Evolutionary conservation across 495 filamentous ascomycete species (phyloP).

Genomic region (Ramalina peruviana): DNA sequence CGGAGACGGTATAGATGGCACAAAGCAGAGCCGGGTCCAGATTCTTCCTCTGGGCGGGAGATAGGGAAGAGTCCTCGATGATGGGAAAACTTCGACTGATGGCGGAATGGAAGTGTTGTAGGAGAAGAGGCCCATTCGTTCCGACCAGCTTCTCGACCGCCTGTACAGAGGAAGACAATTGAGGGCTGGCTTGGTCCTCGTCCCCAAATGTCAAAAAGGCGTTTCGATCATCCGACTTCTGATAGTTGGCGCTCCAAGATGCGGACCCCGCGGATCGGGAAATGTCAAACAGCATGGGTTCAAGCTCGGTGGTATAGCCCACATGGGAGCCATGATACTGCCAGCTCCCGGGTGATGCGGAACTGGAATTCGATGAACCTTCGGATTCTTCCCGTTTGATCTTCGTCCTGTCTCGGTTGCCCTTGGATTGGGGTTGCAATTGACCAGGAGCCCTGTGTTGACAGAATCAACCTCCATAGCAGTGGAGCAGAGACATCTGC

Average conservation of each 20-base stretch:
- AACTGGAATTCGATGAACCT: conserved; percentile 18
- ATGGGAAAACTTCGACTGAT: conserved; percentile 89
- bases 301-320: conserved; percentile 39
- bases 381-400: conserved; percentile 15
- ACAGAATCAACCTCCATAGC: too few species aligned
- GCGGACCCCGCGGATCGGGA: conserved; percentile 30
- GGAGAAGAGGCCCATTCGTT: conserved; percentile 63
- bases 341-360: conserved; percentile 27
- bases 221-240: conserved; percentile 68
- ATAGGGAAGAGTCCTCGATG: conserved; percentile 70
- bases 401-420: conserved; percentile 17
- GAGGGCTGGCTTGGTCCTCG: conserved; percentile 24
- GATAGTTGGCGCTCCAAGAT: conserved; percentile 27
- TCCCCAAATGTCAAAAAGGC: conserved; percentile 61
- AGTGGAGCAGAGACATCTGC: too few species aligned
- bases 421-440: not conserved
- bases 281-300: conserved; percentile 36
- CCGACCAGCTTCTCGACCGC: conserved; percentile 72
- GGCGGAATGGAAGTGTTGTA: conserved; percentile 76
- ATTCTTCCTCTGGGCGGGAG: conserved; percentile 51
- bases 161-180: conserved; percentile 47
- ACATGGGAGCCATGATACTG: conserved; percentile 36
- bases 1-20: conserved; percentile 77
- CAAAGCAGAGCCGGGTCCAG: conserved; percentile 76
- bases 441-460: too few species aligned